Conservation (phyloP, 179 eudicot species). For the Pouteria campechiana region DNA sequence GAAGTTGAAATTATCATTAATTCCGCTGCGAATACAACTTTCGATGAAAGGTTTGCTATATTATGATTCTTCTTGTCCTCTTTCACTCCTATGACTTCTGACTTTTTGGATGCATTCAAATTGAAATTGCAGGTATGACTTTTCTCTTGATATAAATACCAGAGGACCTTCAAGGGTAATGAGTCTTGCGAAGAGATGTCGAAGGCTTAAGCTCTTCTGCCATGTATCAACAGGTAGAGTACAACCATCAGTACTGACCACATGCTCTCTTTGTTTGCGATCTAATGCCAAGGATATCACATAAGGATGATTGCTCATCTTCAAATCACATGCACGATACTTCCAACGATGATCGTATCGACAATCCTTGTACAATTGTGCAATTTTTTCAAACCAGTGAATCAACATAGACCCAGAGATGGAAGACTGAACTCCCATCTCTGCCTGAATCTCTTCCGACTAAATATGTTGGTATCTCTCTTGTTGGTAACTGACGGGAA, state of each 20-base stretch:
- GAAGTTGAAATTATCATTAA: slow-evolving; percentile 83
- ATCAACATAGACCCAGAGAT: neutral
- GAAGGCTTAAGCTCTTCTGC: slow-evolving; percentile 48
- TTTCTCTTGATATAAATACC: slow-evolving; percentile 58
- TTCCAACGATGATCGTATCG: no score
- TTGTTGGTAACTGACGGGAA: no score
- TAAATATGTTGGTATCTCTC: no score
- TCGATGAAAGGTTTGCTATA: slow-evolving; percentile 73
- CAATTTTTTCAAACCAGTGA: neutral
- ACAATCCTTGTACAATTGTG: no score
- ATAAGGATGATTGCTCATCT: no score
- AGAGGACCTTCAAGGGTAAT: slow-evolving; percentile 58
- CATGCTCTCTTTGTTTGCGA: no score
- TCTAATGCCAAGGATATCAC: no score
- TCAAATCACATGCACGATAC: no score
- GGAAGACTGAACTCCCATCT: no score
- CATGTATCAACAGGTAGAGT: slow-evolving; percentile 70
- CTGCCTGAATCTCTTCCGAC: no score
- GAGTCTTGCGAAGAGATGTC: slow-evolving; percentile 54
- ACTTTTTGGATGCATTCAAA: no score
- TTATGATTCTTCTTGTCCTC: neutral
- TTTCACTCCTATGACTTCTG: neutral
- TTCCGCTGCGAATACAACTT: slow-evolving; percentile 96
- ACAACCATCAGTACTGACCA: no score
- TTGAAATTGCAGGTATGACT: slow-evolving; percentile 52